These are phyloP conservation scores for Tardiomyces blankii DNA, from an alignment of 1,139 yeast species.

Conservation along the genomic window DNA sequence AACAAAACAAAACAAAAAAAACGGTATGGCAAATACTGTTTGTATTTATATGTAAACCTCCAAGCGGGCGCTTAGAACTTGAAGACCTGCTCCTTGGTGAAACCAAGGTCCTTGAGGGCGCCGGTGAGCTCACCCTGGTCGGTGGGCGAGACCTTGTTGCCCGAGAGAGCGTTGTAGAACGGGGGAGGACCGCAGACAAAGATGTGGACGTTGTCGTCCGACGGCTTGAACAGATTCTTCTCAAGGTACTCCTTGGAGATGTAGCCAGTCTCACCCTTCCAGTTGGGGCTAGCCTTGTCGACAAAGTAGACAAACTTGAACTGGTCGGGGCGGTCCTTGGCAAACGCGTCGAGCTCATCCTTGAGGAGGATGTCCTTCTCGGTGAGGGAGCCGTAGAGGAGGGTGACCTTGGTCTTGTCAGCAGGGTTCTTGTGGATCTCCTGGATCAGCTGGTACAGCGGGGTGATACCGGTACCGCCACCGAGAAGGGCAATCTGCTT, in stretches of 20 bases:
- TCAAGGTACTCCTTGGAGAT: conserved; percentile 59
- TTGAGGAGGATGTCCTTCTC: conserved; percentile 71
- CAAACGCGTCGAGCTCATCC: conserved; percentile 66
- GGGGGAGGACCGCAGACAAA: conserved; percentile 93
- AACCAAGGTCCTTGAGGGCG: conserved; percentile 78
- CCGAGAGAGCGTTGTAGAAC: conserved; percentile 73
- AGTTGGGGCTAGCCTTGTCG: conserved; percentile 46
- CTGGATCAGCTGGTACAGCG: conserved; percentile 81
- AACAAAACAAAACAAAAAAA: too few relatives aligned
- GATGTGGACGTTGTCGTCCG: conserved; percentile 30
- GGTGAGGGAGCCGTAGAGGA: conserved; percentile 71
- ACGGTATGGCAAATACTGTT: too few relatives aligned
- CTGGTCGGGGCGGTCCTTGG: conserved; percentile 54
- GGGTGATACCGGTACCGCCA: conserved; percentile 94
- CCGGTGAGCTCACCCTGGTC: conserved; percentile 96
- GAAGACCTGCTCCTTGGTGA: conserved; percentile 75
- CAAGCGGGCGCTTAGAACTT: conserved; percentile 53
- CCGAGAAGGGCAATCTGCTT: conserved; percentile 77
- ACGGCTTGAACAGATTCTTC: conserved; percentile 41
- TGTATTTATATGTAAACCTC: too few relatives aligned
- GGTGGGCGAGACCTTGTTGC: conserved; percentile 70
- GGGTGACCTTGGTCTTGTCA: conserved; percentile 62
- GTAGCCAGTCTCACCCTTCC: conserved; percentile 52
- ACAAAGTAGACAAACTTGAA: conserved; percentile 70
- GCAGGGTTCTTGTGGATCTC: conserved; percentile 67